phyloP scores from a whole-genome alignment of 2,329 filamentous ascomycete species.

The Teratosphaeria viscida region DNA sequence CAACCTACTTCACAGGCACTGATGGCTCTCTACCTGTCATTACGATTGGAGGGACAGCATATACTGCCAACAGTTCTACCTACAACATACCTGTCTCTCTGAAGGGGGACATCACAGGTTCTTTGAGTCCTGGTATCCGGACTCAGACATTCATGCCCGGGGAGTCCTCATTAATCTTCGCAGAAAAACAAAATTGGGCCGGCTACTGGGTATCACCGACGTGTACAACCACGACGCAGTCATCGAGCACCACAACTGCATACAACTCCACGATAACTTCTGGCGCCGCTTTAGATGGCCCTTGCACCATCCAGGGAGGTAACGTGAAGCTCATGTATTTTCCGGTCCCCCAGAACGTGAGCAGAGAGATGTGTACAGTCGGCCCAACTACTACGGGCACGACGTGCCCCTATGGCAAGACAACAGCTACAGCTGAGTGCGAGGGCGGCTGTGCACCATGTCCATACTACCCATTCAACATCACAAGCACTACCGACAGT shows the following conservation, averaged over 20 bases:
- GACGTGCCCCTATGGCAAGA: background rate
- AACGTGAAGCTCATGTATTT: background rate
- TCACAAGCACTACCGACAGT: background rate
- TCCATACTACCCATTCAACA: background rate
- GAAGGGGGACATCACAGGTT: background rate
- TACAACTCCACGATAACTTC: background rate
- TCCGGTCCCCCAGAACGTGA: background rate
- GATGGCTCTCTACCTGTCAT: background rate
- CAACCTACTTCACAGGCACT: background rate
- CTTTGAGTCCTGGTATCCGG: background rate
- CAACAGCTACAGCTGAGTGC: background rate
- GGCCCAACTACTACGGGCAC: background rate
- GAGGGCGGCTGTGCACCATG: background rate
- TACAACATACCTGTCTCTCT: background rate
- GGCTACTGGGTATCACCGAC: background rate
- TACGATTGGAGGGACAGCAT: background rate
- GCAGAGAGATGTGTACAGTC: background rate
- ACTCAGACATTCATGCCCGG: background rate
- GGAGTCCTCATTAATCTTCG: background rate
- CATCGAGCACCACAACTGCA: background rate
- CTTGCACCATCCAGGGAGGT: background rate
- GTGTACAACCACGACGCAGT: background rate
- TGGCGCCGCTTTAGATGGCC: background rate
- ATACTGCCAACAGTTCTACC: background rate
- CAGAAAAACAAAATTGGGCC: background rate